Evolutionary conservation across 2,329 filamentous ascomycete species (phyloP).

Genomic region (Talaromyces sp.): DNA sequence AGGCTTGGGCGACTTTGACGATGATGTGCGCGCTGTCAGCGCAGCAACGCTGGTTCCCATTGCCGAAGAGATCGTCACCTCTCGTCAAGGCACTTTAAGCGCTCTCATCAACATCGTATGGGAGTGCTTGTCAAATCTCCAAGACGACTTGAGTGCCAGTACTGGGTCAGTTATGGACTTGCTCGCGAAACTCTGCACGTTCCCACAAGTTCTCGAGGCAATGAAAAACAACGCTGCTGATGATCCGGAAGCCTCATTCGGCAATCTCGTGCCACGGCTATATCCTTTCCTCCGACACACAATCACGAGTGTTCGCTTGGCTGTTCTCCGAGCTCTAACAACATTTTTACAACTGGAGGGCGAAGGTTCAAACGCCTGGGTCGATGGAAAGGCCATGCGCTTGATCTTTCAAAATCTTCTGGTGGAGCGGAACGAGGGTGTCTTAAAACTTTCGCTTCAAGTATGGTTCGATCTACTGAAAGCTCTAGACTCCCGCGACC

Average conservation of each 20-base stretch:
- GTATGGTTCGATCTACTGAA: conserved; percentile 78
- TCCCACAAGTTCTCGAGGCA: conserved; percentile 82
- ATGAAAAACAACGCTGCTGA: conserved; percentile 86
- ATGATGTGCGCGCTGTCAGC: conserved; percentile 94
- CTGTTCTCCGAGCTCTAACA: conserved; percentile 83
- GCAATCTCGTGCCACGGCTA: conserved; percentile 82
- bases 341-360: conserved; percentile 88
- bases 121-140: conserved; percentile 94
- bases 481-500: conserved; percentile 56
- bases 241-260: conserved; percentile 84
- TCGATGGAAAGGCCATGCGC: conserved; percentile 81
- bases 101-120: conserved; percentile 89
- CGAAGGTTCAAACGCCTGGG: conserved; percentile 77
- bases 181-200: conserved; percentile 89
- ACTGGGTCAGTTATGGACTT: conserved; percentile 99
- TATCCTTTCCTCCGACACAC: conserved; percentile 97
- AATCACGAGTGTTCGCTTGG: conserved; percentile 89
- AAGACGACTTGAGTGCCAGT: conserved; percentile 93
- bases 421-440: conserved; percentile 81
- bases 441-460: conserved; percentile 75
- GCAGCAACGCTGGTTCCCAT: conserved; percentile 97
- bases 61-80: conserved; percentile 85
- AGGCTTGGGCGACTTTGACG: conserved; percentile 81
- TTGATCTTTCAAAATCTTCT: conserved; percentile 93
- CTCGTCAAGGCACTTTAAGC: conserved; percentile 72